phyloP scores from a whole-genome alignment of 2,329 filamentous ascomycete genomes.

The Ophiostoma sp. region DNA sequence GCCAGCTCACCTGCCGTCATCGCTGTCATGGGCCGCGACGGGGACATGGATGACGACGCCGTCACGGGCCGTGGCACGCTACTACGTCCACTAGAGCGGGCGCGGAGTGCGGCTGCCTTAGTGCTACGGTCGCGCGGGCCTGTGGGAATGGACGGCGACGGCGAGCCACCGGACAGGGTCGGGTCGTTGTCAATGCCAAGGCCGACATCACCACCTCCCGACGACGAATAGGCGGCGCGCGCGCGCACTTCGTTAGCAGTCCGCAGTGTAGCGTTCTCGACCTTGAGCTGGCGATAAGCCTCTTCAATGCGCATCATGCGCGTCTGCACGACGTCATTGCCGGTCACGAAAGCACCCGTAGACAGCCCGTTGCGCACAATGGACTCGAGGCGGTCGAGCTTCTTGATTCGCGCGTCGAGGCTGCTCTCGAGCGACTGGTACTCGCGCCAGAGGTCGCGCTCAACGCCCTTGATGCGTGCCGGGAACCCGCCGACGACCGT shows the following conservation, averaged over 20 bases:
- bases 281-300: slow-evolving; percentile 57
- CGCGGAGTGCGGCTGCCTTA: slow-evolving; percentile 19
- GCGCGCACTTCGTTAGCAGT: slow-evolving; percentile 55
- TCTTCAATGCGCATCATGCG: slow-evolving; percentile 54
- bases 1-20: slow-evolving; percentile 30
- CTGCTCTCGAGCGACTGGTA: slow-evolving; percentile 80
- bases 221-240: slow-evolving; percentile 37
- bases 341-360: slow-evolving; percentile 39
- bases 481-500: slow-evolving; percentile 71
- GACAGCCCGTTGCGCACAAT: slow-evolving; percentile 63
- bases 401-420: slow-evolving; percentile 73
- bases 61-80: slow-evolving; percentile 25
- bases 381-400: slow-evolving; percentile 79
- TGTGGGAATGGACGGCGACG: slow-evolving; percentile 49
- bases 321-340: slow-evolving; percentile 22
- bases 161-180: slow-evolving; percentile 39
- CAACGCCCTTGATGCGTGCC: slow-evolving; percentile 72
- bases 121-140: slow-evolving; percentile 45
- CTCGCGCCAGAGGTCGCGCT: slow-evolving; percentile 83
- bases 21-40: slow-evolving; percentile 27
- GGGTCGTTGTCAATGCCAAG: slow-evolving; percentile 32
- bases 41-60: slow-evolving; percentile 23
- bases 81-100: slow-evolving; percentile 25
- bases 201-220: slow-evolving; percentile 30
- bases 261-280: slow-evolving; percentile 64